Base-by-base conservation (phyloP, 441 rosid species). In the Dalechampia spathulata region DNA sequence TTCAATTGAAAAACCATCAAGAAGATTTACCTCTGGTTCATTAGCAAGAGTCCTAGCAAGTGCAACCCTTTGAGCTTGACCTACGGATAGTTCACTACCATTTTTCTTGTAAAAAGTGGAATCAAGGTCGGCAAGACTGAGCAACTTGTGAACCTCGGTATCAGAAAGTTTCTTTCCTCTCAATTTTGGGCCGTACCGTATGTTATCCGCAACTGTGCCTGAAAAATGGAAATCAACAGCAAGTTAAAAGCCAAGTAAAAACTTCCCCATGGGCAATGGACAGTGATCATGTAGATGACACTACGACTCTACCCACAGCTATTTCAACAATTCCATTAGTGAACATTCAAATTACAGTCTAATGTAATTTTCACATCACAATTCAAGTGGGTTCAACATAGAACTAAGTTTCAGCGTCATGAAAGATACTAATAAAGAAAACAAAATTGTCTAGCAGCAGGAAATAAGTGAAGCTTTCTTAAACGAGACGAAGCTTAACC, bases 21-120 rank as follows among this genome's bases (percentile, higher is more conserved):
- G 4, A 2, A 26, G 40, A 25, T 21, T 58, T 26, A 82, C 91
- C 81, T 86, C 95, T 0, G 96, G 98, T 17, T 82, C 86, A 25
- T 87, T 87, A 9, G 96, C 96, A 25, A 91, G 66, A 3, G 96
- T 91, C 69, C 96, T 74, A 1, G 98, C 95, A 45, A 91, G 87
- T 0, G 98, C 96, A 48, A 87, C 98, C 67, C 98, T 72, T 57
- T 86, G 98, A 22, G 87, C 87, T 76, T 91, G 93, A 39, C 96
- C 96, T 0, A 86, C 95, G 0, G 95, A 87, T 60, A 88, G 60
- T 59, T 88, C 95, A 2, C 62, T 41, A n/a, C 83, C 82, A 17
- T 44, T 71, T 74, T 83, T 91, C 47, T 48, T 64, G 7, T 64
- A 57, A 39, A 82, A 75, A n/a, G 89, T 72, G 58, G 87, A 49